phyloP scores from a whole-genome alignment of 2,329 filamentous ascomycete species.

The Aspergillus versicolor region DNA sequence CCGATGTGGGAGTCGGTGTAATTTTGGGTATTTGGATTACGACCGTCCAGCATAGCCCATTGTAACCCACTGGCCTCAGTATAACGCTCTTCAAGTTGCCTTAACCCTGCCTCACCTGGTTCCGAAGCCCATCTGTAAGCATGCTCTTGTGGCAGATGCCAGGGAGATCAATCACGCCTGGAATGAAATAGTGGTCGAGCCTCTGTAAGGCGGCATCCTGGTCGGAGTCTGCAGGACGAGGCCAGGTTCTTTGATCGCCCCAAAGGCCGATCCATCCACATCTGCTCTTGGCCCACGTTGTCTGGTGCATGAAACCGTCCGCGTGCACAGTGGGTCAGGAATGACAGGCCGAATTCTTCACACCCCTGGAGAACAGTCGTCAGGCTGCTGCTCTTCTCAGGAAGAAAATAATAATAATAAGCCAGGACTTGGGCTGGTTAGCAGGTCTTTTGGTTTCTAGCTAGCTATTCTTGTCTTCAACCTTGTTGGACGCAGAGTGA shows the following conservation, averaged over 20 bases:
- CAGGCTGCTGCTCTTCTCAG: not conserved
- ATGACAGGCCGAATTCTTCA: constrained; percentile 39
- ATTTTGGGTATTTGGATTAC: not conserved
- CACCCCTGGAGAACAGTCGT: constrained; percentile 18
- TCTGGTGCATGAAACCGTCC: constrained; percentile 40
- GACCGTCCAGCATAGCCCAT: not conserved
- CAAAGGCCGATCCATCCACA: constrained; percentile 26
- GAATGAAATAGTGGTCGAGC: not conserved
- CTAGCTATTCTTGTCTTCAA: too few relatives aligned
- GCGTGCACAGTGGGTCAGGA: constrained; percentile 39
- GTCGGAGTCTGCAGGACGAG: constrained; percentile 19
- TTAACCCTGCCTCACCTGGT: not conserved
- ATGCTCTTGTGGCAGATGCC: too few relatives aligned
- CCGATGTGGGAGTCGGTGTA: constrained; percentile 13
- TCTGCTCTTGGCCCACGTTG: constrained; percentile 37
- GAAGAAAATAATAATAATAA: not conserved
- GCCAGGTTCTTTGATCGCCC: constrained; percentile 25
- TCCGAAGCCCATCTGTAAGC: too few relatives aligned
- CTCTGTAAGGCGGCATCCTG: constrained; percentile 8
- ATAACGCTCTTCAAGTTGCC: not conserved
- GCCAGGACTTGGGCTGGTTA: not conserved
- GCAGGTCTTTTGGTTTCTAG: not conserved
- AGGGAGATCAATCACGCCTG: not conserved
- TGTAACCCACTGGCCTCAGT: not conserved
- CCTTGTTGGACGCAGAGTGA: not conserved